Percentiles rank a stretch among this genome's conserved stretches.
These are phyloP conservation scores for Tolypocladium guangdongense DNA, from an alignment of 2,329 filamentous ascomycete genomes.

Conservation along the genomic window DNA sequence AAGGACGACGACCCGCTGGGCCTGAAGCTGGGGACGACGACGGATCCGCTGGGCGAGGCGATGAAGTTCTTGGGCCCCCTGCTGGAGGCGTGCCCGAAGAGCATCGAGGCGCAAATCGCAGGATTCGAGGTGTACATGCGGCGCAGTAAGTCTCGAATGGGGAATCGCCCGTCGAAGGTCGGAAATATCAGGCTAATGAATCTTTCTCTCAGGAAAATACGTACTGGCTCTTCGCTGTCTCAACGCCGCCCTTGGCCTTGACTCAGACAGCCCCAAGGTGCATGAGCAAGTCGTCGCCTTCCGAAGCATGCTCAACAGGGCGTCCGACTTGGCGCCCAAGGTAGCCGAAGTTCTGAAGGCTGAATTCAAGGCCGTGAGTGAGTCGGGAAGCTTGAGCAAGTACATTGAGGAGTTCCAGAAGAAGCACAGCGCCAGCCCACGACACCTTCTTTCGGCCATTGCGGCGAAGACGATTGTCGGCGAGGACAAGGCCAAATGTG, in stretches of 20 bases:
- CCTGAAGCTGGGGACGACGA: conserved; percentile 66
- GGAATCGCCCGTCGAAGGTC: background rate
- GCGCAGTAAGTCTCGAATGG: conserved; percentile 51
- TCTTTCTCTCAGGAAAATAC: conserved; percentile 56
- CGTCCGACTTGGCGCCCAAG: conserved; percentile 49
- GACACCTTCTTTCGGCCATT: conserved; percentile 53
- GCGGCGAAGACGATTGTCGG: conserved; percentile 48
- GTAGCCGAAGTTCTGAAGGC: conserved; percentile 58
- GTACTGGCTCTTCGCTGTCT: conserved; percentile 81
- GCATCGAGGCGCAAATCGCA: conserved; percentile 68
- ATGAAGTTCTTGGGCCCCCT: conserved; percentile 78
- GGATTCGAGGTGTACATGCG: conserved; percentile 87
- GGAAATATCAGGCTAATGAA: background rate
- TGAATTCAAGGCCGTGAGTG: conserved; percentile 51
- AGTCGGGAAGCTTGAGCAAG: conserved; percentile 45
- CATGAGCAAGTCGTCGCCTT: conserved; percentile 66
- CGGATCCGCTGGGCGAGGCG: conserved; percentile 73
- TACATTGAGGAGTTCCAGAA: conserved; percentile 57
- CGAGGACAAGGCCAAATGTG: conserved; percentile 42
- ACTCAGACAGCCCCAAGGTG: conserved; percentile 58
- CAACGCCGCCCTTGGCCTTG: conserved; percentile 58
- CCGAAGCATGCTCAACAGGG: conserved; percentile 47
- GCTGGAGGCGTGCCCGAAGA: conserved; percentile 71
- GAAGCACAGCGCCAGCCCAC: conserved; percentile 49
- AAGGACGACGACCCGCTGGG: conserved; percentile 85